Evolutionary conservation across 768 basidiomycete species (phyloP).

Genomic region (Asterophora lycoperdoides): DNA sequence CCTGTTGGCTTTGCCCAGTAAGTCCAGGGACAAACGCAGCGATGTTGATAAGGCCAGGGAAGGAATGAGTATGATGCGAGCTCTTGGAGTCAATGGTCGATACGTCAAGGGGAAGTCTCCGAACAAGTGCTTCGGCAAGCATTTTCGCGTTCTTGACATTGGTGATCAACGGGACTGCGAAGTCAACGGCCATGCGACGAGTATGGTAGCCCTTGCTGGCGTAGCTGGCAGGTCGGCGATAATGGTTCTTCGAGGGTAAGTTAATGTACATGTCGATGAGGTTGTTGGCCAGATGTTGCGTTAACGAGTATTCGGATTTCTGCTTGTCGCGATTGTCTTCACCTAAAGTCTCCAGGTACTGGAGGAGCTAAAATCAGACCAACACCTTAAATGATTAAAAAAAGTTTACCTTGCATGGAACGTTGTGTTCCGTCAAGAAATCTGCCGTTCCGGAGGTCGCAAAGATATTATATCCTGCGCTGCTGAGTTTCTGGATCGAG

Average conservation of each 20-base stretch:
- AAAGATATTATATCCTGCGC: conserved; percentile 93
- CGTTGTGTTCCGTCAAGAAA: conserved; percentile 94
- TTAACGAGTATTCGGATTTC: conserved; percentile 96
- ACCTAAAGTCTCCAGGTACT: conserved; percentile 88
- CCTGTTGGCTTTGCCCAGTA: conserved; percentile 46
- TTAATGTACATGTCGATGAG: conserved; percentile 99
- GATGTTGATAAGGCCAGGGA: conserved; percentile 91
- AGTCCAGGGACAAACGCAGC: conserved; percentile 81
- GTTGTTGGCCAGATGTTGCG: conserved; percentile 94
- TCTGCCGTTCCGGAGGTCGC: conserved; percentile 97
- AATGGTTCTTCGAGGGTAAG: conserved; percentile 95
- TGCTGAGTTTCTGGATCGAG: conserved; percentile 90
- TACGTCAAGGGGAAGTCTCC: conserved; percentile 87
- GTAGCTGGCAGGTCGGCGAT: conserved; percentile 94
- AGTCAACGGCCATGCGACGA: conserved; percentile 98
- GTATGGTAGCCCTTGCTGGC: conserved; percentile 96
- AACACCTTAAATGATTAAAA: not conserved
- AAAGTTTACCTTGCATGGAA: conserved; percentile 81
- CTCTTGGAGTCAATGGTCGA: conserved; percentile 91
- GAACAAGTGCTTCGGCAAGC: conserved; percentile 87
- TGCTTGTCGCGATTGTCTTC: conserved; percentile 72
- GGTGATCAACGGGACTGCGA: conserved; percentile 94
- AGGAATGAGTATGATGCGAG: conserved; percentile 82
- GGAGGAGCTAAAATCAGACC: conserved; percentile 1
- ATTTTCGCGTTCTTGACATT: conserved; percentile 99